phyloP scores from a whole-genome alignment of 2,329 filamentous ascomycete species.

The Cytospora chrysosperma region DNA sequence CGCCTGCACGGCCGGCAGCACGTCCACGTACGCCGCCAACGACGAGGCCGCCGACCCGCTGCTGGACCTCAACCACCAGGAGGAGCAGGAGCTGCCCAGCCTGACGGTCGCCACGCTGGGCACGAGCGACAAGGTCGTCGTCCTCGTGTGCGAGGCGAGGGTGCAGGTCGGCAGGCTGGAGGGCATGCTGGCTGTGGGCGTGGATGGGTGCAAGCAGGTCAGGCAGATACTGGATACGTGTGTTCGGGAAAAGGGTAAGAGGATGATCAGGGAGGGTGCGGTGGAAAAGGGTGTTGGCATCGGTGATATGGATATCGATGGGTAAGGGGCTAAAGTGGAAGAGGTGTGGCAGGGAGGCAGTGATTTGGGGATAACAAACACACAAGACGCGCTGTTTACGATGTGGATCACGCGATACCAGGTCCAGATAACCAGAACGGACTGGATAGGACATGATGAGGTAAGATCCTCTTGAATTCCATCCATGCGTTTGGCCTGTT shows the following conservation, averaged over 20 bases:
- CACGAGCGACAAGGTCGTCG: constrained; percentile 70
- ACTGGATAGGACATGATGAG: background rate
- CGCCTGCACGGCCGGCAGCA: constrained; percentile 83
- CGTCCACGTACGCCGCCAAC: constrained; percentile 62
- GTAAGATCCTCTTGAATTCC: constrained; percentile 3
- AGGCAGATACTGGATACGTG: constrained; percentile 77
- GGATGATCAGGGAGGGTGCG: constrained; percentile 58
- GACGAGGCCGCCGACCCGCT: constrained; percentile 74
- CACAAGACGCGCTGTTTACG: constrained; percentile 21
- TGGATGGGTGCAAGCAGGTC: constrained; percentile 89
- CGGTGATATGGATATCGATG: constrained; percentile 50
- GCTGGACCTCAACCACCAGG: constrained; percentile 74
- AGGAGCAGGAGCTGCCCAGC: constrained; percentile 86
- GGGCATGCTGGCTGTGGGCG: constrained; percentile 87
- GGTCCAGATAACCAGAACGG: constrained; percentile 16
- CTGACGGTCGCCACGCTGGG: constrained; percentile 83
- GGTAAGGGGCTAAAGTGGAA: constrained; percentile 10
- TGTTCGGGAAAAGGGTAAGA: constrained; percentile 67
- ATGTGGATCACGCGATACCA: background rate
- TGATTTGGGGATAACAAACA: constrained; percentile 20
- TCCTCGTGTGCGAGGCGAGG: constrained; percentile 82
- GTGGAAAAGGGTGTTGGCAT: constrained; percentile 49
- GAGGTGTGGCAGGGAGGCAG: constrained; percentile 19
- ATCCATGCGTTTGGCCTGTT: background rate
- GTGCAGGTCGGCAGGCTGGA: constrained; percentile 82